These are phyloP conservation scores for Clarireedia sp. DNA, from an alignment of 2,329 filamentous ascomycete species.

Conservation along the genomic window DNA sequence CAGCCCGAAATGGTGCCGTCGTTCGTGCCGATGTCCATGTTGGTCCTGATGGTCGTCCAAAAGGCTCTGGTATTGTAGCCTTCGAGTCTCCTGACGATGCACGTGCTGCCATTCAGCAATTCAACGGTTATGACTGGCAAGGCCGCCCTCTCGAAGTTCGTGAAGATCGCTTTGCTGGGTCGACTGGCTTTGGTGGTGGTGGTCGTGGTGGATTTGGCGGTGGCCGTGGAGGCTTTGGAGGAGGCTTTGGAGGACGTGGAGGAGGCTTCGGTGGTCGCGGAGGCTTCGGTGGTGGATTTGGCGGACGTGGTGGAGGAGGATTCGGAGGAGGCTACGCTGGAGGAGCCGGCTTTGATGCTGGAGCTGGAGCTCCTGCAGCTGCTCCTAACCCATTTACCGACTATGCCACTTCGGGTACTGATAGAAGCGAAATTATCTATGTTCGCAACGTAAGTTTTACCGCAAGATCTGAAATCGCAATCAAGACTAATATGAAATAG, in stretches of 20 bases:
- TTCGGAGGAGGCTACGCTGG: slow-evolving; percentile 51
- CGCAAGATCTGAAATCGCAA: neutral
- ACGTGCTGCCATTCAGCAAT: slow-evolving; percentile 90
- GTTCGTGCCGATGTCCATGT: slow-evolving; percentile 93
- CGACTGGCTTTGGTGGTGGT: slow-evolving; percentile 34
- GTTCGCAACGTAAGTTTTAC: slow-evolving; percentile 79
- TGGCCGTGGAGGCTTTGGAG: slow-evolving; percentile 37
- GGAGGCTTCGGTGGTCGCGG: slow-evolving; percentile 53
- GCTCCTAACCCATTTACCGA: slow-evolving; percentile 91
- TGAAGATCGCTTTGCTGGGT: slow-evolving; percentile 83
- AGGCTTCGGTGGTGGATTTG: slow-evolving; percentile 41
- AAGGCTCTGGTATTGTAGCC: slow-evolving; percentile 93
- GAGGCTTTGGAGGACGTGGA: slow-evolving; percentile 49
- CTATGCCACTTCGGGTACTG: slow-evolving; percentile 77
- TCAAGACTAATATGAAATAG: slow-evolving; percentile 39
- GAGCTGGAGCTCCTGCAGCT: slow-evolving; percentile 38
- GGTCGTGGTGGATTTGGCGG: slow-evolving; percentile 37
- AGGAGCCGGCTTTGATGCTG: slow-evolving; percentile 31
- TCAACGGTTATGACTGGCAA: slow-evolving; percentile 99
- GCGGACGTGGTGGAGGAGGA: slow-evolving; percentile 25
- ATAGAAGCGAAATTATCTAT: slow-evolving; percentile 78
- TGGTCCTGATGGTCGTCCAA: slow-evolving; percentile 84
- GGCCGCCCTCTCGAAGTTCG: slow-evolving; percentile 88
- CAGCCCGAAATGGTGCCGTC: slow-evolving; percentile 64
- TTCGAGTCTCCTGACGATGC: slow-evolving; percentile 94